A percentile compares a stretch with the other conserved stretches of the same genome.
Evolutionary conservation across 2,329 filamentous ascomycete genomes (phyloP).

Genomic region (Penicillium olsonii): DNA sequence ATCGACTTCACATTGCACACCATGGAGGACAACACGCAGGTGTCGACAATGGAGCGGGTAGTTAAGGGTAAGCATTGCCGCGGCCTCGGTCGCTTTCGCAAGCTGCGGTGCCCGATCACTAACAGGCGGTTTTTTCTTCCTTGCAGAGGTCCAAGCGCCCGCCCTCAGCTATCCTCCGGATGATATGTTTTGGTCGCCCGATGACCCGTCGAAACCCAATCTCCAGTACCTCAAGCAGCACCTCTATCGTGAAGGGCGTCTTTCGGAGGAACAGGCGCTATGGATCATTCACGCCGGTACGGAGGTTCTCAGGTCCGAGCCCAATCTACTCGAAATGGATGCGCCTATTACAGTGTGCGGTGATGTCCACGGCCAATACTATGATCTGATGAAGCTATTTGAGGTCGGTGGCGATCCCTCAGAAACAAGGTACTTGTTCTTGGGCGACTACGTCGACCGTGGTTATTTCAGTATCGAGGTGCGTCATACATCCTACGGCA

Average conservation of each 20-base stretch:
- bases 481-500: constrained; percentile 18
- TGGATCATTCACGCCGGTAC: constrained; percentile 91
- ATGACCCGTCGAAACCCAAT: constrained; percentile 84
- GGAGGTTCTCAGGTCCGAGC: constrained; percentile 83
- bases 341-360: constrained; percentile 98
- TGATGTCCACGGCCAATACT: constrained; percentile 98
- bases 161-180: constrained; percentile 90
- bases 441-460: constrained; percentile 96
- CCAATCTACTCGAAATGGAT: constrained; percentile 98
- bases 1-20: constrained; percentile 98
- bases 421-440: constrained; percentile 93
- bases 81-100: constrained; percentile 8
- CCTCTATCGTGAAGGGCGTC: constrained; percentile 93
- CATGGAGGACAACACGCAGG: constrained; percentile 95
- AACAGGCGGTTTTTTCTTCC: constrained; percentile 12
- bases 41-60: constrained; percentile 92
- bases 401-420: constrained; percentile 96
- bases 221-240: constrained; percentile 96
- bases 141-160: constrained; percentile 89
- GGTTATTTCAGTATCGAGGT: constrained; percentile 98
- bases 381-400: constrained; percentile 99
- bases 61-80: constrained; percentile 78
- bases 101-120: constrained; percentile 11
- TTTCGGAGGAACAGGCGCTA: constrained; percentile 95
- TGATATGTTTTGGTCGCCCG: constrained; percentile 89